Evolutionary conservation across 345 rosid species (phyloP).

Genomic region (Dovyalis caffra): DNA sequence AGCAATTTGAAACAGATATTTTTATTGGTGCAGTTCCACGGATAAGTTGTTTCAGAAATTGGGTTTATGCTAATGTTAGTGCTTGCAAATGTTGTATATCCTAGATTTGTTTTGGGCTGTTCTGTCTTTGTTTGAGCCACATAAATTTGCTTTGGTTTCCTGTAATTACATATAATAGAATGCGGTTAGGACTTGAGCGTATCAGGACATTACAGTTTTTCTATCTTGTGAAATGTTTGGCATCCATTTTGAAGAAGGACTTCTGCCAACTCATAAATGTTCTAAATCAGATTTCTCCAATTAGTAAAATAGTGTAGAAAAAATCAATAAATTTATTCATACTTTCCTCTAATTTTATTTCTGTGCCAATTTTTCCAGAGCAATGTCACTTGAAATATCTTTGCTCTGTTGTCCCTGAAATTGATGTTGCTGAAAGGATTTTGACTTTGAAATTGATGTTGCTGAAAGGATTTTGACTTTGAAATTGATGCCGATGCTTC

Average conservation of each 20-base stretch:
- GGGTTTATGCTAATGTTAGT: background rate
- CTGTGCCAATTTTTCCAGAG: background rate
- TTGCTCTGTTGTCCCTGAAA: background rate
- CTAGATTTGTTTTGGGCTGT: background rate
- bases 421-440: background rate
- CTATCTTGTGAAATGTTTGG: background rate
- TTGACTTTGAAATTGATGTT: conserved; percentile 1
- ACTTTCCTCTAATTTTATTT: background rate
- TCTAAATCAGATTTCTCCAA: background rate
- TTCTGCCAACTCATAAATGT: background rate
- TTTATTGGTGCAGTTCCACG: background rate
- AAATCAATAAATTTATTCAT: background rate
- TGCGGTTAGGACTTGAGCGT: background rate
- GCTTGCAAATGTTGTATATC: background rate
- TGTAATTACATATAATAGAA: no score
- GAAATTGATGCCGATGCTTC: conserved; percentile 1
- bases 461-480: background rate
- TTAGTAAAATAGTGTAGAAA: background rate
- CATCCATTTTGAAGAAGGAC: background rate
- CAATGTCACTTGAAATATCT: background rate
- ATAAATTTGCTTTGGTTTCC: no score
- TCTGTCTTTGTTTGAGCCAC: background rate
- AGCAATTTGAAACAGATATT: background rate
- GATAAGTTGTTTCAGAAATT: background rate
- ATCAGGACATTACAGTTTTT: background rate